These are phyloP conservation scores for Erodium moschatum DNA, from an alignment of 441 rosid species.

Conservation along the genomic window DNA sequence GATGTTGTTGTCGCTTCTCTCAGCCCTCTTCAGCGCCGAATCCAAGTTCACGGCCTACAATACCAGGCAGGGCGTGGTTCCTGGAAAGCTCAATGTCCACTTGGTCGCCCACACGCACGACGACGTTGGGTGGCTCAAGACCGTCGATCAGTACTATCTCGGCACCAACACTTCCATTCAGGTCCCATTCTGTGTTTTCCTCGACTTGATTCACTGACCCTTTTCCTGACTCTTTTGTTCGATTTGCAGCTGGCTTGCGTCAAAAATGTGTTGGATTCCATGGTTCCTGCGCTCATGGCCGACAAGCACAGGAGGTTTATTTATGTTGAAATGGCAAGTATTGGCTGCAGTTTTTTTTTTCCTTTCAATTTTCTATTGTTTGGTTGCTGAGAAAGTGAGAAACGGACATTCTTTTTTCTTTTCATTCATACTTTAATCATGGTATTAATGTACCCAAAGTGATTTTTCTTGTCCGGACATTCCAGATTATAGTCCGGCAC, in stretches of 20 bases:
- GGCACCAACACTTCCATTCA: slow-evolving; percentile 98
- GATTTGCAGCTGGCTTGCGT: slow-evolving; percentile 73
- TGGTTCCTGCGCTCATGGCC: slow-evolving; percentile 69
- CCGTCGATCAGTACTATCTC: slow-evolving; percentile 87
- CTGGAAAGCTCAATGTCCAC: slow-evolving; percentile 84
- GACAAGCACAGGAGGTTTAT: slow-evolving; percentile 90
- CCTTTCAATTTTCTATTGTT: background rate
- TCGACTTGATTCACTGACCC: background rate
- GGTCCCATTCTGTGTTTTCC: slow-evolving; percentile 27
- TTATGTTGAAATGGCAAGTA: slow-evolving; percentile 59
- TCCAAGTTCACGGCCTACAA: slow-evolving; percentile 69
- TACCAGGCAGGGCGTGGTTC: slow-evolving; percentile 64
- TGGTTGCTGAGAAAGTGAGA: background rate
- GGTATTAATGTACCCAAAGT: too few relatives aligned
- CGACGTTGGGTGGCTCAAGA: slow-evolving; percentile 36
- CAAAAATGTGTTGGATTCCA: slow-evolving; percentile 83
- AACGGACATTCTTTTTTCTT: too few relatives aligned
- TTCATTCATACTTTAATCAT: too few relatives aligned
- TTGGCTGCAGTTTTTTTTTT: slow-evolving; percentile 6
- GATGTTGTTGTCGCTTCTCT: background rate
- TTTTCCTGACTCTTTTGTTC: background rate
- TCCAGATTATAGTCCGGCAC: too few relatives aligned
- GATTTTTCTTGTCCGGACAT: too few relatives aligned
- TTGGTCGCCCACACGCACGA: slow-evolving; percentile 91
- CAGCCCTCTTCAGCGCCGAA: slow-evolving; percentile 25